Conservation (phyloP, 345 rosid genomes). For the Punica granatum region DNA sequence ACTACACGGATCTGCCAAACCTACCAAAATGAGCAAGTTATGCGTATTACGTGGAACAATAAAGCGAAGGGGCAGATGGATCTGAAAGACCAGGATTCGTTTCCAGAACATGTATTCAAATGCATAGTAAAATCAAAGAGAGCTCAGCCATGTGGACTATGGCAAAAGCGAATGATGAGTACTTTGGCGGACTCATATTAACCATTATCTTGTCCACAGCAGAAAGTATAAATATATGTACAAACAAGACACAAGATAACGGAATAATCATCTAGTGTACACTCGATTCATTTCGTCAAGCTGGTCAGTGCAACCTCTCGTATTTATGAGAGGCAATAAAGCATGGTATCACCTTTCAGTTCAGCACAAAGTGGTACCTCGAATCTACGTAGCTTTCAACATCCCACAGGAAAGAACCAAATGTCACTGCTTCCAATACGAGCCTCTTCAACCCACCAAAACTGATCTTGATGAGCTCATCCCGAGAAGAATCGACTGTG, state of each 20-base stretch:
- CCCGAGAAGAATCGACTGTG: slow-evolving; percentile 61
- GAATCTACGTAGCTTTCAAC: slow-evolving; percentile 92
- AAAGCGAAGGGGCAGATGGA: not conserved
- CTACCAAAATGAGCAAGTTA: not conserved
- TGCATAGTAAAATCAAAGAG: too few relatives aligned
- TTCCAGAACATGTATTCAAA: too few relatives aligned
- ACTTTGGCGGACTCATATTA: not conserved
- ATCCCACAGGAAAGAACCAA: slow-evolving; percentile 98
- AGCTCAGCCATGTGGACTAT: not conserved
- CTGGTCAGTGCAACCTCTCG: not conserved
- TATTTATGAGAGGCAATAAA: not conserved
- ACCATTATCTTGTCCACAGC: not conserved
- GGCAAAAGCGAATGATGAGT: not conserved
- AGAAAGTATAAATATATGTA: not conserved
- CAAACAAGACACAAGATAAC: not conserved
- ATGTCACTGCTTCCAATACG: slow-evolving; percentile 92
- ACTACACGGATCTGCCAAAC: not conserved
- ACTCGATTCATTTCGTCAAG: not conserved
- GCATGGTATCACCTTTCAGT: slow-evolving; percentile 21
- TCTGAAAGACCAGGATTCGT: too few relatives aligned
- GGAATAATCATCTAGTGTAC: not conserved
- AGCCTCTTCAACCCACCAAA: slow-evolving; percentile 83
- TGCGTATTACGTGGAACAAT: not conserved
- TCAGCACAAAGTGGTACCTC: slow-evolving; percentile 79
- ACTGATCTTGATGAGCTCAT: slow-evolving; percentile 71